Evolutionary conservation across 306 rosid genomes (phyloP).

Genomic region (Oemleria cerasiformis): DNA sequence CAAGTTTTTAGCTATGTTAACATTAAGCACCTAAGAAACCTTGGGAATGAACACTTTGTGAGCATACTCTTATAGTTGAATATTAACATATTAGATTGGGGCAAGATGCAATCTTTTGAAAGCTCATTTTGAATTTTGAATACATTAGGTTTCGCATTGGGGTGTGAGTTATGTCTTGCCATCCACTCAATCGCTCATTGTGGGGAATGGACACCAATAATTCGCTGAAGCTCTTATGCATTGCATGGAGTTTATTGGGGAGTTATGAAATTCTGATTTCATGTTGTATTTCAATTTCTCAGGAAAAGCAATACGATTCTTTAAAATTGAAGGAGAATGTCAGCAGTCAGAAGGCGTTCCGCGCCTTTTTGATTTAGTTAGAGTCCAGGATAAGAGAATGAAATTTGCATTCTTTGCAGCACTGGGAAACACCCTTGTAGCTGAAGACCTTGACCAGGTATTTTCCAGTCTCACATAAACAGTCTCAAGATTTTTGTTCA

Average conservation of each 20-base stretch:
- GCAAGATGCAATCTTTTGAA: too few relatives aligned
- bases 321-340: constrained; percentile 57
- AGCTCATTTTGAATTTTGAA: too few relatives aligned
- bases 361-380: constrained; percentile 81
- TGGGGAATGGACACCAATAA: not conserved
- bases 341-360: constrained; percentile 81
- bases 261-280: constrained; percentile 15
- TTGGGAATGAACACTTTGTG: too few relatives aligned
- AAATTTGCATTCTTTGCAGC: constrained; percentile 87
- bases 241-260: constrained; percentile 9
- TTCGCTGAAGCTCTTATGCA: too few relatives aligned
- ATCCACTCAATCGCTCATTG: constrained; percentile 7
- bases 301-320: constrained; percentile 81
- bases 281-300: constrained; percentile 19
- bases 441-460: constrained; percentile 92
- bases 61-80: too few relatives aligned
- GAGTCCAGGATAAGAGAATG: constrained; percentile 78
- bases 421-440: constrained; percentile 75
- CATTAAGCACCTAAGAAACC: too few relatives aligned
- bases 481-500: too few relatives aligned
- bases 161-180: too few relatives aligned
- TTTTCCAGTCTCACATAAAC: constrained; percentile 15
- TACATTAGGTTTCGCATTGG: not conserved
- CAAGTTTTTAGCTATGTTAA: too few relatives aligned
- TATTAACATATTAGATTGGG: too few relatives aligned